Percentiles rank a stretch among this genome's conserved stretches.
Conservation (phyloP, 2,329 filamentous ascomycete genomes). For the Akanthomyces dipterigenus region DNA sequence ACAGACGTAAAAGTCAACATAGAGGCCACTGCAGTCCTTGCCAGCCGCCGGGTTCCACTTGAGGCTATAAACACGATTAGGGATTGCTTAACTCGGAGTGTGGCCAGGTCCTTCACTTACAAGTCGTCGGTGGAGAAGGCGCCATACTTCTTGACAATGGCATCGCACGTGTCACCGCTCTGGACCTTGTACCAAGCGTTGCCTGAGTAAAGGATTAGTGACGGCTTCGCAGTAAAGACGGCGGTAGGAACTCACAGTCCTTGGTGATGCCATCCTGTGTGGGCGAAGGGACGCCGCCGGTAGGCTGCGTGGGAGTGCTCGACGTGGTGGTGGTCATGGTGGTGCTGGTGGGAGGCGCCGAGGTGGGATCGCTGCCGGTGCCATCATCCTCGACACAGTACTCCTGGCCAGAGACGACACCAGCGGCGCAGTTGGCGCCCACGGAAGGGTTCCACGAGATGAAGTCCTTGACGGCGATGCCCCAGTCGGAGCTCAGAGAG, state of each 20-base stretch:
- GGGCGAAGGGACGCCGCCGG: background rate
- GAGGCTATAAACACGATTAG: slow-evolving; percentile 20
- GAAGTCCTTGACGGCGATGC: slow-evolving; percentile 17
- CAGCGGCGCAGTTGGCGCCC: slow-evolving; percentile 6
- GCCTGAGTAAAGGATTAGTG: background rate
- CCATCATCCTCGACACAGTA: slow-evolving; percentile 17
- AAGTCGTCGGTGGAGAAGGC: slow-evolving; percentile 20
- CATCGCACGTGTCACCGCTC: slow-evolving; percentile 13
- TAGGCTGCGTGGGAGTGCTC: background rate
- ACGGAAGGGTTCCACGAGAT: slow-evolving; percentile 21
- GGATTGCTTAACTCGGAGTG: background rate
- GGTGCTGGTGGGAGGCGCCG: background rate
- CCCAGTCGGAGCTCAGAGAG: slow-evolving; percentile 20
- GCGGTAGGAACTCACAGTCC: background rate
- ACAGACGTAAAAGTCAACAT: slow-evolving; percentile 6
- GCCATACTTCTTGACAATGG: slow-evolving; percentile 18
- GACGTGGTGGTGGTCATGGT: background rate
- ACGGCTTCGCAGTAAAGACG: background rate
- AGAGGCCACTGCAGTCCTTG: slow-evolving; percentile 5
- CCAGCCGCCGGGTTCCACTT: slow-evolving; percentile 11
- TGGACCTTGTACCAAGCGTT: slow-evolving; percentile 12
- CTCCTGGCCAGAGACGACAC: background rate
- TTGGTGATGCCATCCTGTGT: slow-evolving; percentile 5
- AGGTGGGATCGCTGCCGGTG: background rate
- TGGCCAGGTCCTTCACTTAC: background rate